A percentile compares a stretch with the other conserved stretches of the same genome.
Conservation (phyloP, 257 asterid species). For the Salvia miltiorrhiza region DNA sequence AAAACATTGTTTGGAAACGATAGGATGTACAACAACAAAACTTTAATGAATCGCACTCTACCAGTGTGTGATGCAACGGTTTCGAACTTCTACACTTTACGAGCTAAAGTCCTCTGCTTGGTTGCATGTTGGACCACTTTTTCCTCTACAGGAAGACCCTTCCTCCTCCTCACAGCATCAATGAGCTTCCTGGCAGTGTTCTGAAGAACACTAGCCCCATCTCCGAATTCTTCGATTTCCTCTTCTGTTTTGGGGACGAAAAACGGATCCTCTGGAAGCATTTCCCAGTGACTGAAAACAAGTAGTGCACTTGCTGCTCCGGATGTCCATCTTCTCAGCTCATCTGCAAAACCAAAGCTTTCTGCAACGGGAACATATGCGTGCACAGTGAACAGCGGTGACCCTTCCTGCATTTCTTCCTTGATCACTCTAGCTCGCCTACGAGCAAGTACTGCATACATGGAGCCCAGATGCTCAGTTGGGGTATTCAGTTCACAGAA, state of each 20-base stretch:
- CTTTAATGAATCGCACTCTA: neutral
- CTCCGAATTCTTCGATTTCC: slow-evolving; percentile 82
- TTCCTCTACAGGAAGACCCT: slow-evolving; percentile 80
- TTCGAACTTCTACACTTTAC: slow-evolving; percentile 57
- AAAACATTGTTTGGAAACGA: neutral
- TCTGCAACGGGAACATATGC: slow-evolving; percentile 92
- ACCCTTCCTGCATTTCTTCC: slow-evolving; percentile 98
- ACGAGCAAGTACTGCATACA: slow-evolving; percentile 80
- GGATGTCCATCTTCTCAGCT: slow-evolving; percentile 79
- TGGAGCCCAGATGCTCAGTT: slow-evolving; percentile 74
- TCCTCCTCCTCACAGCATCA: slow-evolving; percentile 69
- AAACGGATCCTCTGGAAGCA: slow-evolving; percentile 72
- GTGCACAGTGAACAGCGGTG: slow-evolving; percentile 76
- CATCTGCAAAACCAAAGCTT: slow-evolving; percentile 92
- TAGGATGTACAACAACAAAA: neutral
- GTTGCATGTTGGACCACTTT: slow-evolving; percentile 84
- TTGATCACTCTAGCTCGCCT: slow-evolving; percentile 79
- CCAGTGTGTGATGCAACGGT: neutral
- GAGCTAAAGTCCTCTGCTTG: slow-evolving; percentile 83
- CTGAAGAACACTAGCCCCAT: slow-evolving; percentile 60
- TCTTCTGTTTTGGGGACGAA: slow-evolving; percentile 86
- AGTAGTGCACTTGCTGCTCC: slow-evolving; percentile 90
- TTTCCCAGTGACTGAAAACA: slow-evolving; percentile 86
- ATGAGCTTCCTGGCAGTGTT: slow-evolving; percentile 80
- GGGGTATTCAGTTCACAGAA: slow-evolving; percentile 89